These are phyloP conservation scores for Vitis cinerea DNA, from an alignment of 164 flowering plant species.

Conservation along the genomic window DNA sequence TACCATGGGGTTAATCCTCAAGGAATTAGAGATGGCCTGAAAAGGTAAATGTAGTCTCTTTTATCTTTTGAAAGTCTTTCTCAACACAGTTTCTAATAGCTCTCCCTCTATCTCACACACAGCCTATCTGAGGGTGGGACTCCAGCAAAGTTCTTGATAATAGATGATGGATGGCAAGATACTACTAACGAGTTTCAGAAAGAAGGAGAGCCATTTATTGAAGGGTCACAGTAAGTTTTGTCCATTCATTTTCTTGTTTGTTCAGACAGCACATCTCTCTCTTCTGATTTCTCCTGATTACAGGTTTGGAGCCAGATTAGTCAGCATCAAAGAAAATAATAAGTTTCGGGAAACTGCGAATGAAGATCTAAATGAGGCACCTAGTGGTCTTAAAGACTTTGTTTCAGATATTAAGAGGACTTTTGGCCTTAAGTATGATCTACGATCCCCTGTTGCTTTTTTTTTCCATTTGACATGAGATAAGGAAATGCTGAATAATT, in stretches of 20 bases:
- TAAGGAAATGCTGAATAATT: neutral
- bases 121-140: conserved; percentile 62
- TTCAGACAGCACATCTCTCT: neutral
- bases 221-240: conserved; percentile 56
- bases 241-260: neutral
- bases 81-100: neutral
- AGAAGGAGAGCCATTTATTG: conserved; percentile 53
- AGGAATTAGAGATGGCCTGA: conserved; percentile 62
- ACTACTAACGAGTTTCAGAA: conserved; percentile 51
- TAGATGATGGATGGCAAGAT: conserved; percentile 81
- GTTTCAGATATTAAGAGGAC: conserved; percentile 39
- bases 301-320: conserved; percentile 60
- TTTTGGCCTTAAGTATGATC: conserved; percentile 53
- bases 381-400: conserved; percentile 43
- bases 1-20: conserved; percentile 57
- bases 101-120: conserved; percentile 6
- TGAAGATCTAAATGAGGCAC: conserved; percentile 24
- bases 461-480: too few relatives aligned
- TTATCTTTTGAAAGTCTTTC: neutral
- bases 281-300: conserved; percentile 8
- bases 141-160: conserved; percentile 55
- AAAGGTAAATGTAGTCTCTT: conserved; percentile 32
- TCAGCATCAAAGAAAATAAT: conserved; percentile 46
- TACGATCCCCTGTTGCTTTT: neutral
- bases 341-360: conserved; percentile 39